A percentile compares a stretch with the other conserved stretches of the same genome.
Conservation (phyloP, 2,329 filamentous ascomycete species). For the Penicillium hordei region DNA sequence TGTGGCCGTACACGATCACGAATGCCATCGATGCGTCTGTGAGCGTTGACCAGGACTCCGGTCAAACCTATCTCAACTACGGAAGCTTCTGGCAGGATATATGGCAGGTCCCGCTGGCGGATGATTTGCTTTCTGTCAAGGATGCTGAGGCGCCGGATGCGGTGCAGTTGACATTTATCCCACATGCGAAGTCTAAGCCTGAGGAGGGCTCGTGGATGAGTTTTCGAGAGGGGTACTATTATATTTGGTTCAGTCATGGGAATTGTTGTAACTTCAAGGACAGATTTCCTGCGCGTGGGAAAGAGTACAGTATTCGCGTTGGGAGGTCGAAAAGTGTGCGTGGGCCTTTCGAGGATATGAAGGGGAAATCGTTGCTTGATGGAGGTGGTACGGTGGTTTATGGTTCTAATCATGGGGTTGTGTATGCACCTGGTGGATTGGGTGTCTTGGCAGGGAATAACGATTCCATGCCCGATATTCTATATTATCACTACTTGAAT, state of each 20-base stretch:
- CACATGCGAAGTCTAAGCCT: slow-evolving; percentile 22
- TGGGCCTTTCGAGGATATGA: slow-evolving; percentile 39
- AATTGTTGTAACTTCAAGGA: slow-evolving; percentile 37
- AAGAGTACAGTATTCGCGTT: slow-evolving; percentile 40
- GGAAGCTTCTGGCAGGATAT: slow-evolving; percentile 41
- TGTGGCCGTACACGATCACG: slow-evolving; percentile 35
- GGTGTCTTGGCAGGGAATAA: slow-evolving; percentile 32
- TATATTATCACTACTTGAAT: slow-evolving; percentile 45
- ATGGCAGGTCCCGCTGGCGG: slow-evolving; percentile 36
- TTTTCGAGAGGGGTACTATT: slow-evolving; percentile 38
- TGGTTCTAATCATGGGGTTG: slow-evolving; percentile 38
- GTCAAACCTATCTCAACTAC: slow-evolving; percentile 33
- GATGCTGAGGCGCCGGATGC: slow-evolving; percentile 24
- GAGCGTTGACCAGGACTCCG: slow-evolving; percentile 27
- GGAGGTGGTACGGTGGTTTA: slow-evolving; percentile 40
- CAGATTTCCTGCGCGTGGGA: slow-evolving; percentile 28
- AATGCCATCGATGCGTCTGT: slow-evolving; percentile 42
- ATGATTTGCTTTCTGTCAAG: slow-evolving; percentile 33
- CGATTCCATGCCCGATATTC: slow-evolving; percentile 30
- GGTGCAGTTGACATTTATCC: slow-evolving; percentile 30
- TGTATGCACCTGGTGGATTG: slow-evolving; percentile 42
- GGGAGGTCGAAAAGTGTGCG: slow-evolving; percentile 34
- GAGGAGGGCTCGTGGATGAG: slow-evolving; percentile 41
- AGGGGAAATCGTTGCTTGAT: slow-evolving; percentile 26
- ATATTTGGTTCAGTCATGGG: slow-evolving; percentile 42